phyloP scores from a whole-genome alignment of 441 rosid species.

The Gossypium schwendimanii region DNA sequence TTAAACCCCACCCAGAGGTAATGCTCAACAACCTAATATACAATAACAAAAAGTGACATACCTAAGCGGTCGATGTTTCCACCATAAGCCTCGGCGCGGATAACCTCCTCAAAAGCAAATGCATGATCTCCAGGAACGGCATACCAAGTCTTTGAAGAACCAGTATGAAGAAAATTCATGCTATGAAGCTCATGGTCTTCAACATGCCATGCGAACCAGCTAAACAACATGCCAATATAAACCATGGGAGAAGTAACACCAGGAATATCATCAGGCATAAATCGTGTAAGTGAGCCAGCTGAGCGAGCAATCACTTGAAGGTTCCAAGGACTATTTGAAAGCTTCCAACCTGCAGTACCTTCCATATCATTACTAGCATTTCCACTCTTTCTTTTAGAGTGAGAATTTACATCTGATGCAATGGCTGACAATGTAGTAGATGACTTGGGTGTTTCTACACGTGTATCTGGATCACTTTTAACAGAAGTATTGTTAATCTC shows the following conservation, averaged over 20 bases:
- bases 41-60: conserved; percentile 22
- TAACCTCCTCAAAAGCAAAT: conserved; percentile 81
- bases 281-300: conserved; percentile 94
- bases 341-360: conserved; percentile 98
- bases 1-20: neutral
- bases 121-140: conserved; percentile 92
- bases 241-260: conserved; percentile 99
- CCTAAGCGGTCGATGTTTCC: conserved; percentile 78
- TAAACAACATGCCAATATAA: conserved; percentile 94
- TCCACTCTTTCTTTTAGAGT: conserved; percentile 38
- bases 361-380: conserved; percentile 50
- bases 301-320: conserved; percentile 90
- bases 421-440: conserved; percentile 28
- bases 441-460: conserved; percentile 25
- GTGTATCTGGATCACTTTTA: conserved; percentile 22
- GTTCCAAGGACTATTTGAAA: conserved; percentile 97
- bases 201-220: conserved; percentile 99
- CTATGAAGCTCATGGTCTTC: conserved; percentile 99
- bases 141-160: conserved; percentile 96
- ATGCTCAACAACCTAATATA: neutral
- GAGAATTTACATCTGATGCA: conserved; percentile 27
- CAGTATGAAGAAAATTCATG: conserved; percentile 95
- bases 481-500: conserved; percentile 23
- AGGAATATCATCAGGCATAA: conserved; percentile 99
- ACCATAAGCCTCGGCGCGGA: conserved; percentile 72